phyloP scores from a whole-genome alignment of 768 basidiomycete genomes.

The Amanita pseudoporphyria region DNA sequence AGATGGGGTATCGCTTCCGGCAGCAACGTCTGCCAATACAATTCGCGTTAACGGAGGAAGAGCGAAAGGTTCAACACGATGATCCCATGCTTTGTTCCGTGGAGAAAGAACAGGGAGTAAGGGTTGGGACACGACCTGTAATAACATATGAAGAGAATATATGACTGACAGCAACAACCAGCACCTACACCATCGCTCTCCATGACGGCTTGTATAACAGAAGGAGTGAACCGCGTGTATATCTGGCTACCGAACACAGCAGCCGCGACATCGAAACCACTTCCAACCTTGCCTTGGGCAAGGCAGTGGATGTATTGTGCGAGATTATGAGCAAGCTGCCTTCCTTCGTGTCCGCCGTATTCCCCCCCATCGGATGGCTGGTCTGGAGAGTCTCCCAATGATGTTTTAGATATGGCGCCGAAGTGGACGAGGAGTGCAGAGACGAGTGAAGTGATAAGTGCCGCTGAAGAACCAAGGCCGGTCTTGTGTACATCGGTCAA shows the following conservation, averaged over 20 bases:
- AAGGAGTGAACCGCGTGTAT: conserved; percentile 80
- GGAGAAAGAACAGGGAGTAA: conserved; percentile 51
- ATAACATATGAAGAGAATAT: conserved; percentile 2
- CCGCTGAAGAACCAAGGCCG: conserved; percentile 93
- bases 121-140: conserved; percentile 17
- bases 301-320: conserved; percentile 93
- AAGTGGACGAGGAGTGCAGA: conserved; percentile 78
- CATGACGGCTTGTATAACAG: conserved; percentile 60
- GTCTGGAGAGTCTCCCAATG: conserved; percentile 33
- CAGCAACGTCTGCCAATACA: conserved; percentile 92
- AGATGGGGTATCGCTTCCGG: conserved; percentile 92
- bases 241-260: conserved; percentile 93
- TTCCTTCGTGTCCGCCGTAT: conserved; percentile 22
- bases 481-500: conserved; percentile 93
- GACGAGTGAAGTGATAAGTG: conserved; percentile 91
- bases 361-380: neutral
- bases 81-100: conserved; percentile 66
- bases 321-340: conserved; percentile 76
- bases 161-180: neutral
- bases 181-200: conserved; percentile 35
- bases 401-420: conserved; percentile 41
- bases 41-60: conserved; percentile 80
- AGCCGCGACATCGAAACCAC: conserved; percentile 92
- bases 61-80: conserved; percentile 55
- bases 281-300: conserved; percentile 97